Evolutionary conservation across 768 basidiomycete species (phyloP).

Genomic region (Trichaptum fuscoviolaceum): DNA sequence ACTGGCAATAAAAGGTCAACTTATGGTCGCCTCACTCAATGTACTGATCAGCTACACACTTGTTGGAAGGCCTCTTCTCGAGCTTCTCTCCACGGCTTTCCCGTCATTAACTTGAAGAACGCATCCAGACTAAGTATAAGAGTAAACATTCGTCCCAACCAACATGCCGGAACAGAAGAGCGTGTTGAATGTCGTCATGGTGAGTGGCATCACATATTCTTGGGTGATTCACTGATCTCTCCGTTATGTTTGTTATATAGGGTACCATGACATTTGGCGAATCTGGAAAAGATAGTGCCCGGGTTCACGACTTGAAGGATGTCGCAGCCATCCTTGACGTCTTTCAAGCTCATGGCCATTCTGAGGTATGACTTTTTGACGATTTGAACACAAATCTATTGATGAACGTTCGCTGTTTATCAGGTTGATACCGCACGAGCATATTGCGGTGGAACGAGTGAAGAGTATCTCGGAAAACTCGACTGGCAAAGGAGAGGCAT

Average conservation of each 20-base stretch:
- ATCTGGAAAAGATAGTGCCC: constrained; percentile 20
- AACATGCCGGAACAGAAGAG: constrained; percentile 28
- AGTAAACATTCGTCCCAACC: too few species aligned
- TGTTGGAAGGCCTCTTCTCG: too few species aligned
- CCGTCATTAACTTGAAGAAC: too few species aligned
- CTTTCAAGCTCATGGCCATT: constrained; percentile 28
- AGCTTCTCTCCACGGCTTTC: too few species aligned
- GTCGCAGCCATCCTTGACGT: constrained; percentile 23
- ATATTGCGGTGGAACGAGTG: constrained; percentile 17
- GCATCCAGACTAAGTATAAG: too few species aligned
- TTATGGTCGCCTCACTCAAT: too few species aligned
- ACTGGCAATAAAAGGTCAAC: too few species aligned
- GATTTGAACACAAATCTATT: neutral
- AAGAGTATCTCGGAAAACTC: constrained; percentile 23
- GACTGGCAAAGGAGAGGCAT: constrained; percentile 26
- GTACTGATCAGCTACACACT: too few species aligned
- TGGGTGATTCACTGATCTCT: neutral
- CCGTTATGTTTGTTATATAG: constrained; percentile 4
- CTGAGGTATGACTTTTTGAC: constrained; percentile 21
- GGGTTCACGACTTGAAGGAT: constrained; percentile 18
- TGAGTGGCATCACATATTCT: constrained; percentile 13
- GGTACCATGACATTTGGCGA: constrained; percentile 20
- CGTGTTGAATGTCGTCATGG: constrained; percentile 48
- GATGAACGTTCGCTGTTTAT: neutral
- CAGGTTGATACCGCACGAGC: neutral